phyloP scores from a whole-genome alignment of 2,329 filamentous ascomycete species.

The Tolypocladium amazonense region DNA sequence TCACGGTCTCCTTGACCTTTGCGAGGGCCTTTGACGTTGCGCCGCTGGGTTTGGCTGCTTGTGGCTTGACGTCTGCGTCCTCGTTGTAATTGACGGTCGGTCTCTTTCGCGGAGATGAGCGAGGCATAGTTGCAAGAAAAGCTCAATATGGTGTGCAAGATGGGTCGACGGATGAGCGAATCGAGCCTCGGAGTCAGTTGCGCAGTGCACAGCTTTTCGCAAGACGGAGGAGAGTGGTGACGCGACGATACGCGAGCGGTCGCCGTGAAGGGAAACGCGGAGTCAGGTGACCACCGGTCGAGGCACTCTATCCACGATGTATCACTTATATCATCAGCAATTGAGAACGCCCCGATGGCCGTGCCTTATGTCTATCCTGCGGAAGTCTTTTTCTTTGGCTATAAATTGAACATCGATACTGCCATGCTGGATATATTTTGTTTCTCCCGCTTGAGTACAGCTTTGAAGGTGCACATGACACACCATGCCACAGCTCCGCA shows the following conservation, averaged over 20 bases:
- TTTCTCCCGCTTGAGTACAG: not conserved
- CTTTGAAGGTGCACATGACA: not conserved
- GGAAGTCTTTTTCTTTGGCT: not conserved
- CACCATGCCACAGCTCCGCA: not conserved
- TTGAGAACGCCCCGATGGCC: no score
- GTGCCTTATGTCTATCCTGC: not conserved
- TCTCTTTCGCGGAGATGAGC: conserved; percentile 21
- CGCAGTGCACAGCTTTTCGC: not conserved
- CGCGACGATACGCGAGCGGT: not conserved
- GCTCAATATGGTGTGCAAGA: not conserved
- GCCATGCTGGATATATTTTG: not conserved
- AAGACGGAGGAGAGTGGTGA: not conserved
- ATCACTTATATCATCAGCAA: not conserved
- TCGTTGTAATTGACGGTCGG: conserved; percentile 21
- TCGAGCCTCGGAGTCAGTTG: not conserved
- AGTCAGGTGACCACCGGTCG: not conserved
- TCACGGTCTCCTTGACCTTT: not conserved
- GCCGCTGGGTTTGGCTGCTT: conserved; percentile 3
- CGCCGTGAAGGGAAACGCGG: not conserved
- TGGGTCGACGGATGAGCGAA: not conserved
- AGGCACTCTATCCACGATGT: not conserved
- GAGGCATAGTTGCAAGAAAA: conserved; percentile 16
- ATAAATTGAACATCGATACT: not conserved
- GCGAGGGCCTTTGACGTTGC: conserved; percentile 5
- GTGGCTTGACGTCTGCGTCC: conserved; percentile 10